These are phyloP conservation scores for Musa acuminata DNA, from an alignment of 176 grass and related monocot genomes.

Conservation along the genomic window DNA sequence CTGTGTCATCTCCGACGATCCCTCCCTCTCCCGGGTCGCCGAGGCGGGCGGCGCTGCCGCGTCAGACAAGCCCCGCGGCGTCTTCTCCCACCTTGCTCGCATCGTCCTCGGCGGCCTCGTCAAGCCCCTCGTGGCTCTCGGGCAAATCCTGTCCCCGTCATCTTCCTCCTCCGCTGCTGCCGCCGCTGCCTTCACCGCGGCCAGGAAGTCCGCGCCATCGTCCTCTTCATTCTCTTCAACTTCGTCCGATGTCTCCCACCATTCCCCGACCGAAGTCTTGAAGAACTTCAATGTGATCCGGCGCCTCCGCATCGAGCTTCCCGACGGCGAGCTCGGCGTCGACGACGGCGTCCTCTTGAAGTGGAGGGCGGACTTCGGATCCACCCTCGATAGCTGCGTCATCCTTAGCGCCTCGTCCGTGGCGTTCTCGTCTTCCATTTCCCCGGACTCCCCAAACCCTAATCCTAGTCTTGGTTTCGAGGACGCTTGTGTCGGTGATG, in stretches of 20 bases:
- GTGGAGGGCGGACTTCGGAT: constrained; percentile 6
- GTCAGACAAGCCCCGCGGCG: constrained; percentile 8
- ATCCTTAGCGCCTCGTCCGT: constrained; percentile 9
- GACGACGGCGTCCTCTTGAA: constrained; percentile 6
- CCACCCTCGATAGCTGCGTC: not conserved
- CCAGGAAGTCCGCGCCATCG: not conserved
- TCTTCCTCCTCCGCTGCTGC: not conserved
- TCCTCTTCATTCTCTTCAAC: not conserved
- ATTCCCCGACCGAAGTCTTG: constrained; percentile 1
- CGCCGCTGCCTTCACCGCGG: not conserved
- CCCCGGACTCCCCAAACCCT: not conserved
- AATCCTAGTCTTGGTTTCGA: not conserved
- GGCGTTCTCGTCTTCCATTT: not conserved
- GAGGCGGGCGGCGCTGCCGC: constrained; percentile 20
- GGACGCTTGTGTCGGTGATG: not conserved
- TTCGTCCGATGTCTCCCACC: not conserved
- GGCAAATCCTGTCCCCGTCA: constrained; percentile 5
- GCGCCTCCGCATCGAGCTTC: constrained; percentile 2
- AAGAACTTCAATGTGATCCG: constrained; percentile 10
- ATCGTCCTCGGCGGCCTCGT: constrained; percentile 8
- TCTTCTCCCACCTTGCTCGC: constrained; percentile 8
- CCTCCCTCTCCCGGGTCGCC: constrained; percentile 20
- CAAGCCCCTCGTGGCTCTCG: constrained; percentile 9
- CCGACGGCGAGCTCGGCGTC: not conserved
- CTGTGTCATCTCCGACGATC: constrained; percentile 85